Conservation (phyloP, 495 filamentous ascomycete species). For the Podospora pseudocomata region DNA sequence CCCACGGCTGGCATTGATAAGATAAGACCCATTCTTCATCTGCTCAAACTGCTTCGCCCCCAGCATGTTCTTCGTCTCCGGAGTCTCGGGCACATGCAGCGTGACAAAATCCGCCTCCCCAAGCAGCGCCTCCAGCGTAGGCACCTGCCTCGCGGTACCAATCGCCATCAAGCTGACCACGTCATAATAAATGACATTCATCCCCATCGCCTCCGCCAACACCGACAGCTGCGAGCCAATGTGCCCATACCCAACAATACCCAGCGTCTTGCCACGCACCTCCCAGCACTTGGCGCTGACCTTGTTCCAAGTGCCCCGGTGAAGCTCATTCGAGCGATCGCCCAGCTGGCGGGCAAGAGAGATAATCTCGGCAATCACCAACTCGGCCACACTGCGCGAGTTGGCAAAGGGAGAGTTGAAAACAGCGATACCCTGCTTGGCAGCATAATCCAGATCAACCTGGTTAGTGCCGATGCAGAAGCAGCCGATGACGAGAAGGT, state of each 20-base stretch:
- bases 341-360: conserved; percentile 83
- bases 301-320: conserved; percentile 95
- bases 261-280: conserved; percentile 93
- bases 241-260: conserved; percentile 95
- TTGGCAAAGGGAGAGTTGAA: conserved; percentile 99
- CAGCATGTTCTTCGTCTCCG: conserved; percentile 91
- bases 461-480: conserved; percentile 99
- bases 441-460: conserved; percentile 89
- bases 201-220: conserved; percentile 93
- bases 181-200: conserved; percentile 96
- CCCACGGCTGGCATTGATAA: conserved; percentile 95
- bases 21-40: conserved; percentile 89
- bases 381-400: conserved; percentile 92
- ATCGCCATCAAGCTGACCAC: conserved; percentile 88
- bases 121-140: conserved; percentile 73
- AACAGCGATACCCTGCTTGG: conserved; percentile 87
- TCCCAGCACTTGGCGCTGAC: conserved; percentile 96
- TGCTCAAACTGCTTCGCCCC: conserved; percentile 66
- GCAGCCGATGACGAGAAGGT: conserved; percentile 92
- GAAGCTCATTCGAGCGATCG: conserved; percentile 92
- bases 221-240: conserved; percentile 97
- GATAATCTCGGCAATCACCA: conserved; percentile 94
- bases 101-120: conserved; percentile 82
- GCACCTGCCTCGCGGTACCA: conserved; percentile 79
- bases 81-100: conserved; percentile 87